Base-by-base conservation (phyloP, 768 basidiomycete species). In the Paxillus rubicundulus region DNA sequence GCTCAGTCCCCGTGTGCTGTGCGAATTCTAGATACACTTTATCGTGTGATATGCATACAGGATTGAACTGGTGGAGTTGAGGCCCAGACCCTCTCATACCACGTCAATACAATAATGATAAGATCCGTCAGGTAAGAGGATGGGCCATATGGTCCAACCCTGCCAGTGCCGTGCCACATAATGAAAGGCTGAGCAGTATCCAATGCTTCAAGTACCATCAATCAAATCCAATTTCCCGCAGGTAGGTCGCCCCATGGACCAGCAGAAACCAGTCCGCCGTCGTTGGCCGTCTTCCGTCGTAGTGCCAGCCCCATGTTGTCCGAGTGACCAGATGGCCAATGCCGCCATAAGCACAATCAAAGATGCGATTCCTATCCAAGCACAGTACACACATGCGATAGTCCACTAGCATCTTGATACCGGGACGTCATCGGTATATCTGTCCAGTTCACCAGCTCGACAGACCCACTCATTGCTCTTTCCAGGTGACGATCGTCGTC, bases 161-260 rank as follows among this genome's bases (percentile, higher is more conserved):
- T 24, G 24, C 24, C 5, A 45, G 53, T 63, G 66, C 66, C 17
- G 61, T 67, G 45, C 52, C 8, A 8, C 14, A 42, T 38, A 60
- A 53, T 16, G 38, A 47, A 55, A 55, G 56, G 68, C 66, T 61
- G 61, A 30, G 63, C 57, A 44, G 36, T 9, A 43, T 38, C 50
- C 54, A 48, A 53, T 61, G 66, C 63, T 56, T 63, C 64, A 38
- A 18, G 44, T 45, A 34, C 55, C 63, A 67, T 70, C 66, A 69
- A 57, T 57, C 54, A 44, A 27, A 38, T 42, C 9, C 4, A 52
- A 45, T 30, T 28, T 50, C 36, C 36, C 24, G 36, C 24, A 53
- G n/a, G 36, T 49, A 34, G 18, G 27, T 42, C 20, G 12, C 41
- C 41, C 27, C 20, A 30, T 9, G 21, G 24, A 12, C 40, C 24